Conservation (phyloP, 2,329 filamentous ascomycete species). For the Colletotrichum sp. region DNA sequence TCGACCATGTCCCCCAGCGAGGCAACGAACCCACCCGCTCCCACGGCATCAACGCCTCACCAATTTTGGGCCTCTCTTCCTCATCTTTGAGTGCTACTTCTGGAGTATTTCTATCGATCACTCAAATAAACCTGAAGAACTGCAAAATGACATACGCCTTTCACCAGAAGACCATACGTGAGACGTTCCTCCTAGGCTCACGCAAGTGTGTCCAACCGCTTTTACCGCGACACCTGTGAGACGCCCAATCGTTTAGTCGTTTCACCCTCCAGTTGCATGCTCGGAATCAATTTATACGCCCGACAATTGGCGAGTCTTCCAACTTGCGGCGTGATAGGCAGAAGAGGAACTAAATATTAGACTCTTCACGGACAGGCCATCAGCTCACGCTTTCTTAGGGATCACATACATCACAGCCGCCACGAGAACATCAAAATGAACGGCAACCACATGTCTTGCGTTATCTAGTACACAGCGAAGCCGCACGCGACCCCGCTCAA, state of each 20-base stretch:
- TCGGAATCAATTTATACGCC: not conserved
- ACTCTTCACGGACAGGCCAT: not conserved
- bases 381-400: not conserved
- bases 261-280: fast-evolving
- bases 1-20: not conserved
- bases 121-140: fast-evolving
- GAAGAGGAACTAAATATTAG: not conserved
- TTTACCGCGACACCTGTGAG: not conserved
- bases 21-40: not conserved
- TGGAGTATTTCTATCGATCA: fast-evolving
- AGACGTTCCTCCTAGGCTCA: not conserved
- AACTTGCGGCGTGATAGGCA: not conserved
- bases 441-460: slow-evolving; percentile 15
- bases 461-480: slow-evolving; percentile 15
- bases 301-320: not conserved
- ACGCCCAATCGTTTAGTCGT: too few relatives aligned
- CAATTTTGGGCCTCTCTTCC: fast-evolving
- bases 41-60: fast-evolving
- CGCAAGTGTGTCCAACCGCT: not conserved
- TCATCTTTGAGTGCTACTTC: fast-evolving
- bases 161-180: not conserved
- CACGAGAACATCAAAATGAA: not conserved
- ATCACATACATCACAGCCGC: not conserved
- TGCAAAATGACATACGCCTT: fast-evolving
- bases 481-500: not conserved